Base-by-base conservation (phyloP, 106 monocot genomes). In the Allium cepa region DNA sequence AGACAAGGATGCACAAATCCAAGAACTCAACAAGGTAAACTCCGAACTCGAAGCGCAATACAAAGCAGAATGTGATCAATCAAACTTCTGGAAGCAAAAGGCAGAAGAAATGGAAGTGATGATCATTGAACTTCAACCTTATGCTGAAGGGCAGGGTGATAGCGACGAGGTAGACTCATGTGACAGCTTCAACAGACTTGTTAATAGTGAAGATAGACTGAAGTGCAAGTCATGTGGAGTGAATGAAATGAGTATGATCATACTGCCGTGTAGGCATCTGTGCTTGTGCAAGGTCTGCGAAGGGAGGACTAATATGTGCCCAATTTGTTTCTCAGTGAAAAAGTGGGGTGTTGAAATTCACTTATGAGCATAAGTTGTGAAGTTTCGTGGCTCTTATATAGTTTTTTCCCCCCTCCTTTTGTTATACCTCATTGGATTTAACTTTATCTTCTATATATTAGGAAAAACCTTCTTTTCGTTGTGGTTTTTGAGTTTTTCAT, bases 281-380 rank as follows among this genome's bases (percentile, higher is more conserved):
- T 94, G 93, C 69, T 72, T 94, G 45, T 94, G 93, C 81, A 94
- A 94, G 76, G 84, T 86, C 45, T 94, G 93, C 17, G 93, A 94
- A 73, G 82, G 75, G 58, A 94, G 90, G 71, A 73, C 90, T 17
- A 86, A 84, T 47, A 69, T 84, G 63, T 94, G 93, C 63, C 93
- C 93, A 51, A 63, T 90, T n/a, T 94, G 93, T 59, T 83, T 84
- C 26, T 75, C 80, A 11, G 89, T 89, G 9, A 94, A 94, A 79
- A 76, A 78, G 9, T 71, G 88, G 59, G 89, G 93, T 28, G 86
- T 90, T 62, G 93, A 93, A 78, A 77, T 93, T 57, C 89, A 83
- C 63, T 81, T 89, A 78, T 84, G 75, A 80, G 46, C n/a, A 47
- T 11, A 26, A 51, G 50, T 11, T 22, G 22, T 22, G 22, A 22